Evolutionary conservation across 768 basidiomycete species (phyloP).

Genomic region (Boletus sp.): DNA sequence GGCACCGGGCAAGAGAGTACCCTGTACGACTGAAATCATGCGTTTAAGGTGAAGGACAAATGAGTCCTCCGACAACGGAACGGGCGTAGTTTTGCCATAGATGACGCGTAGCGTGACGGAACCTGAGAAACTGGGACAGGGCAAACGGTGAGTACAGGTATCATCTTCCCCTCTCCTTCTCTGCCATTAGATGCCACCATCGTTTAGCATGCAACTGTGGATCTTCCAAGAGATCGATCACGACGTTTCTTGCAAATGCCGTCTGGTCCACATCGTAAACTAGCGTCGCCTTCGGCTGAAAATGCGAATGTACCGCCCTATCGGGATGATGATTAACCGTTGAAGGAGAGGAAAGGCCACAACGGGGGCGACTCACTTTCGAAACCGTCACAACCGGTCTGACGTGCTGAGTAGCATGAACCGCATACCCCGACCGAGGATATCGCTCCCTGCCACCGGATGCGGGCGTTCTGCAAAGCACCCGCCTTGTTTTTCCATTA

Average conservation of each 20-base stretch:
- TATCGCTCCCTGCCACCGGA: conserved; percentile 54
- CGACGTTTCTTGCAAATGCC: conserved; percentile 28
- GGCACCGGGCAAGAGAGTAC: conserved; percentile 32
- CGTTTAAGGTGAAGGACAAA: conserved; percentile 29
- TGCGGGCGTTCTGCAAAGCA: conserved; percentile 49
- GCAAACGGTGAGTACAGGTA: background rate
- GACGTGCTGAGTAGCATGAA: conserved; percentile 50
- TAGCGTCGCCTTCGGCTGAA: conserved; percentile 48
- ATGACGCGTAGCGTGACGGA: conserved; percentile 28
- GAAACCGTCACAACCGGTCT: conserved; percentile 57
- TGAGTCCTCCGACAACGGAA: conserved; percentile 15
- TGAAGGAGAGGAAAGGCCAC: background rate
- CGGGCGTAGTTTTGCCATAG: conserved; percentile 28
- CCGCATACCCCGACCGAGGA: conserved; percentile 57
- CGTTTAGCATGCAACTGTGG: conserved; percentile 26
- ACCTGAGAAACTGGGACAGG: conserved; percentile 21
- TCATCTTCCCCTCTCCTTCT: background rate
- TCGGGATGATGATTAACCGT: background rate
- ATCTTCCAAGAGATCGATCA: conserved; percentile 23
- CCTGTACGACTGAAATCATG: conserved; percentile 30
- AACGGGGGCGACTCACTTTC: conserved; percentile 37
- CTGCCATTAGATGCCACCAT: conserved; percentile 27
- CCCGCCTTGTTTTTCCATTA: conserved; percentile 61
- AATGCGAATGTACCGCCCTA: conserved; percentile 54
- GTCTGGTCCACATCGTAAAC: conserved; percentile 48